phyloP scores from a whole-genome alignment of 306 rosid genomes.

The Fragaria iinumae region DNA sequence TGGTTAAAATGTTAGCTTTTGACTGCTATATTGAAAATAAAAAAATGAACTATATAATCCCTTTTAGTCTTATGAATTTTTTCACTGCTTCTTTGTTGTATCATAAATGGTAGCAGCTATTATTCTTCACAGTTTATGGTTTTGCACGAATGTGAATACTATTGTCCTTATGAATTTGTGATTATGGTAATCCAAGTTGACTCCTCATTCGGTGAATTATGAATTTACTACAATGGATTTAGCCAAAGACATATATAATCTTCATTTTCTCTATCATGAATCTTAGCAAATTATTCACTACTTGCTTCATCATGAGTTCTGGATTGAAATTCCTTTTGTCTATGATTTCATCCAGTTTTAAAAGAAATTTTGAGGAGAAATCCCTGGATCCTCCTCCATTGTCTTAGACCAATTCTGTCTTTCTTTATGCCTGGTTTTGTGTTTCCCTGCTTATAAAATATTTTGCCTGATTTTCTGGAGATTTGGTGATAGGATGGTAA shows the following conservation, averaged over 20 bases:
- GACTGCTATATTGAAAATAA: too few species aligned
- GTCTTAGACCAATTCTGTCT: not conserved
- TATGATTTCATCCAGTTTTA: not conserved
- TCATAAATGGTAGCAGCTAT: too few species aligned
- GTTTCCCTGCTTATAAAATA: not conserved
- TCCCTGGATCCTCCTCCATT: not conserved
- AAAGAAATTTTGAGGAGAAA: not conserved
- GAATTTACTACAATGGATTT: not conserved
- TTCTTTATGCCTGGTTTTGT: not conserved
- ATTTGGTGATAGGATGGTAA: not conserved
- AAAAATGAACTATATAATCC: too few species aligned
- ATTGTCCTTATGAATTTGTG: too few species aligned
- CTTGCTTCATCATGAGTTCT: not conserved
- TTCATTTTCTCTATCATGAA: not conserved
- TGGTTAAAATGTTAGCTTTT: not conserved
- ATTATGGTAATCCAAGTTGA: not conserved
- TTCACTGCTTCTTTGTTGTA: too few species aligned
- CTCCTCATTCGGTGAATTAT: not conserved
- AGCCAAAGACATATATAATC: not conserved
- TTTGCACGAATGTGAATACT: too few species aligned
- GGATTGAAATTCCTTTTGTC: not conserved
- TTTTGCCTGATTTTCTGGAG: not conserved
- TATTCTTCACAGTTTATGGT: too few species aligned
- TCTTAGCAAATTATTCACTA: not conserved
- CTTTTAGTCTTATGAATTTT: too few species aligned